A percentile compares a stretch with the other conserved stretches of the same genome.
phyloP scores from a whole-genome alignment of 306 rosid genomes.

The Glycine soja region DNA sequence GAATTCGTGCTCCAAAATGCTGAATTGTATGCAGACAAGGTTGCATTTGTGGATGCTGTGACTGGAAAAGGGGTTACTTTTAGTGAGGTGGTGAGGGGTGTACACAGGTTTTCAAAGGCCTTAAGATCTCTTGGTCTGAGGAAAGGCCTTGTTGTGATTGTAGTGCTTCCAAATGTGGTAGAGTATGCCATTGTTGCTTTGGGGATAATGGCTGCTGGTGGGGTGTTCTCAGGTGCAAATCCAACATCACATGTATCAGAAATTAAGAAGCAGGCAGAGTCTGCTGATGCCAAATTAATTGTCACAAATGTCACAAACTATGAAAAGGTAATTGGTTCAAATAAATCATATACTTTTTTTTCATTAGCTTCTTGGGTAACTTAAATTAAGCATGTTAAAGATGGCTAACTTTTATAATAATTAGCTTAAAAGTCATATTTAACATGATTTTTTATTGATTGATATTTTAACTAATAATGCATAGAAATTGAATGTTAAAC shows the following conservation, averaged over 20 bases:
- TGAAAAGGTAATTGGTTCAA: constrained; percentile 67
- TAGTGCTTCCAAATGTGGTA: constrained; percentile 81
- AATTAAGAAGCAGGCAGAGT: constrained; percentile 77
- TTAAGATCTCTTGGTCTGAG: constrained; percentile 74
- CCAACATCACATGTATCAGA: constrained; percentile 79
- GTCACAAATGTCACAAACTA: constrained; percentile 65
- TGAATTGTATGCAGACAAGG: constrained; percentile 67
- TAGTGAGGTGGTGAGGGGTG: constrained; percentile 66
- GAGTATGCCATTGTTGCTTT: constrained; percentile 82
- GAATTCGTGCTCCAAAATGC: constrained; percentile 79
- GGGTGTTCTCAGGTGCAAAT: constrained; percentile 88
- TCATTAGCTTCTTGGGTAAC: background rate
- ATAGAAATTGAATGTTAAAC: too few species aligned
- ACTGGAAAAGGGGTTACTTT: constrained; percentile 73
- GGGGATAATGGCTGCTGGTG: constrained; percentile 89
- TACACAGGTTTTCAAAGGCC: constrained; percentile 77
- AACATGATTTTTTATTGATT: too few species aligned
- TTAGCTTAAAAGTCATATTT: too few species aligned
- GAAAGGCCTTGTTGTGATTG: constrained; percentile 81
- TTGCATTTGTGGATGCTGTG: constrained; percentile 88
- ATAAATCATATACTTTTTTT: background rate
- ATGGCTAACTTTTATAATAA: background rate
- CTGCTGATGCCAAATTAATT: constrained; percentile 77
- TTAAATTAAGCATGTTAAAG: background rate
- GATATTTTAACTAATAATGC: too few species aligned